Conservation (phyloP, 176 grass and related monocot species). For the Eragrostis curvula region DNA sequence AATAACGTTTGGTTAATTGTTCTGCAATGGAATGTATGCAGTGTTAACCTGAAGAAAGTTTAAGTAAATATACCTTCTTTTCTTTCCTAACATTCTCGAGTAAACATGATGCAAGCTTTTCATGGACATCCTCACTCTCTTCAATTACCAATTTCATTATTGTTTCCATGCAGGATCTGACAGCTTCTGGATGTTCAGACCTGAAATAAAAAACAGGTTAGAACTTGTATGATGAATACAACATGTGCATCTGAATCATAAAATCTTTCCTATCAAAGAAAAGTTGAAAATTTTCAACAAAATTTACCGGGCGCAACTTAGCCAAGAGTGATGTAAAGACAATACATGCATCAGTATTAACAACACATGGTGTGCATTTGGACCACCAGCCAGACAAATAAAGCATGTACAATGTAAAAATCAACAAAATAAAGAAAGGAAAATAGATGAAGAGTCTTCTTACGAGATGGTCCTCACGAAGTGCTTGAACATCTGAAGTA, state of each 20-base stretch:
- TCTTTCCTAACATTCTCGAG: slow-evolving; percentile 70
- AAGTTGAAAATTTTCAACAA: slow-evolving; percentile 1
- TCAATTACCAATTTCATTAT: slow-evolving; percentile 92
- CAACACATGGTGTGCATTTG: neutral
- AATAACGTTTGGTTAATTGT: neutral
- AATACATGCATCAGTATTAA: neutral
- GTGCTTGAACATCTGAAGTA: slow-evolving; percentile 80
- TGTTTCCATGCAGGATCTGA: slow-evolving; percentile 77
- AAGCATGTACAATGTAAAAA: slow-evolving; percentile 12
- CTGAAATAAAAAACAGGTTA: slow-evolving; percentile 38
- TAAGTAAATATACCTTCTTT: slow-evolving; percentile 49
- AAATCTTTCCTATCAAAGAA: neutral
- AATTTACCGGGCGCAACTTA: slow-evolving; percentile 1
- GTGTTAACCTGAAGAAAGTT: slow-evolving; percentile 14
- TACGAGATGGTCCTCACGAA: slow-evolving; percentile 82
- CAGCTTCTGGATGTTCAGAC: slow-evolving; percentile 56
- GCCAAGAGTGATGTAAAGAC: neutral
- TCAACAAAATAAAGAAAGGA: slow-evolving; percentile 1
- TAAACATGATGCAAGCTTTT: slow-evolving; percentile 60
- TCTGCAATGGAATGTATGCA: slow-evolving; percentile 2
- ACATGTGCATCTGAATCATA: slow-evolving; percentile 18
- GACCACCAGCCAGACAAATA: slow-evolving; percentile 8
- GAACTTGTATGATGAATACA: neutral
- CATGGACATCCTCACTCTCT: slow-evolving; percentile 84
- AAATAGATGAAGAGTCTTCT: slow-evolving; percentile 24